phyloP scores from a whole-genome alignment of 2,329 filamentous ascomycete species.

The Botrytis fragariae region DNA sequence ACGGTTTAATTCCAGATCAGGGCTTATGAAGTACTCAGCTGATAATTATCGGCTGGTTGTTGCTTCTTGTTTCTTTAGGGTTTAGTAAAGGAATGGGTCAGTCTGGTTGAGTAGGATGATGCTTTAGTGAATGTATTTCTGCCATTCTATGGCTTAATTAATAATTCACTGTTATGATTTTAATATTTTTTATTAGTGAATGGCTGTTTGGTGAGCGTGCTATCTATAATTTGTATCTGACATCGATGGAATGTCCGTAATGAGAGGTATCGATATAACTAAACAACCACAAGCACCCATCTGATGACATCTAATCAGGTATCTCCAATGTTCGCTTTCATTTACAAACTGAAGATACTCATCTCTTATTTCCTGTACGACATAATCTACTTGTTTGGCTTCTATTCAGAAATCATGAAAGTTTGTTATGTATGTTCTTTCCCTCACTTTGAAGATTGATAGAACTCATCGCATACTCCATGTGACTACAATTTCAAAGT shows the following conservation, averaged over 20 bases:
- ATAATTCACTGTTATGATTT: not conserved
- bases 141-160: not conserved
- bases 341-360: not conserved
- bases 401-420: not conserved
- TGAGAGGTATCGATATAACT: not conserved
- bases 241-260: not conserved
- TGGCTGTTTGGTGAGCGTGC: not conserved
- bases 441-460: not conserved
- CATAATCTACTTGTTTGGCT: not conserved
- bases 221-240: not conserved
- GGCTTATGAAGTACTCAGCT: not conserved
- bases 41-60: not conserved
- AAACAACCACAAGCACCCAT: not conserved
- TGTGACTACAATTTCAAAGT: not conserved
- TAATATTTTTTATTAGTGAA: not conserved
- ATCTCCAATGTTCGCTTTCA: fast-evolving
- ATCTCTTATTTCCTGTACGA: not conserved
- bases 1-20: no score
- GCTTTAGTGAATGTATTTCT: not conserved
- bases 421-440: fast-evolving
- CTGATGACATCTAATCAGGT: not conserved
- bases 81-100: not conserved
- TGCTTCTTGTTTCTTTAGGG: not conserved
- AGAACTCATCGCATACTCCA: not conserved
- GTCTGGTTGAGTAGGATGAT: not conserved